A percentile compares a stretch with the other conserved stretches of the same genome.
These are phyloP conservation scores for Blastomyces parvus DNA, from an alignment of 2,329 filamentous ascomycete genomes.

Conservation along the genomic window DNA sequence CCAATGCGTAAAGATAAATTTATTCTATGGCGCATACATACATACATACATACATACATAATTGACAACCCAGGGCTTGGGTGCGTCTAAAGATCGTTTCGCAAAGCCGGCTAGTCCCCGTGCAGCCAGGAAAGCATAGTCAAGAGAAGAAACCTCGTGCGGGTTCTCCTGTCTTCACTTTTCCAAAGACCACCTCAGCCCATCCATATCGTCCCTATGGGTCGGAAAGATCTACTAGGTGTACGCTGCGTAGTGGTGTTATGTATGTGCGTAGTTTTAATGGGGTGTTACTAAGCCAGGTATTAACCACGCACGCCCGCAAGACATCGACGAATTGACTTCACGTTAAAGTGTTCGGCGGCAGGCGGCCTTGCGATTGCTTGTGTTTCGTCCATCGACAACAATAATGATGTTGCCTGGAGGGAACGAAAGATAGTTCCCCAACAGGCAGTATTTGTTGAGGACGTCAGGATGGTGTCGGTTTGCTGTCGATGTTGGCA, in stretches of 20 bases:
- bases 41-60: background rate
- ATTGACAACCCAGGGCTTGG: background rate
- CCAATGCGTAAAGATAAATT: background rate
- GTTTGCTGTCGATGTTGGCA: background rate
- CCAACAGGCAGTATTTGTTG: background rate
- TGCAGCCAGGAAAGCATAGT: background rate
- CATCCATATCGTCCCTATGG: background rate
- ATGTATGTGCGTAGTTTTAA: no score
- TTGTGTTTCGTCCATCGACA: background rate
- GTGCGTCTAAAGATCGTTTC: background rate
- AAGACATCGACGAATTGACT: background rate
- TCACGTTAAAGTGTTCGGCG: background rate
- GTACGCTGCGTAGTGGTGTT: no score
- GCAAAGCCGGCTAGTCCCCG: background rate
- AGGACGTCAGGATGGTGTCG: background rate
- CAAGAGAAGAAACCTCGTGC: background rate
- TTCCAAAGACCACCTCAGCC: background rate
- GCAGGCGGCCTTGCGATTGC: background rate
- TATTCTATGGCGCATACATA: background rate
- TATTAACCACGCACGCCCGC: no score
- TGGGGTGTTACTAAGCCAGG: no score
- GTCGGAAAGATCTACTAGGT: no score
- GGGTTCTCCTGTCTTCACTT: background rate
- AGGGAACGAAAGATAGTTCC: background rate
- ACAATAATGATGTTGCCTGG: background rate